phyloP scores from a whole-genome alignment of 306 rosid genomes.

The Cicer arietinum region DNA sequence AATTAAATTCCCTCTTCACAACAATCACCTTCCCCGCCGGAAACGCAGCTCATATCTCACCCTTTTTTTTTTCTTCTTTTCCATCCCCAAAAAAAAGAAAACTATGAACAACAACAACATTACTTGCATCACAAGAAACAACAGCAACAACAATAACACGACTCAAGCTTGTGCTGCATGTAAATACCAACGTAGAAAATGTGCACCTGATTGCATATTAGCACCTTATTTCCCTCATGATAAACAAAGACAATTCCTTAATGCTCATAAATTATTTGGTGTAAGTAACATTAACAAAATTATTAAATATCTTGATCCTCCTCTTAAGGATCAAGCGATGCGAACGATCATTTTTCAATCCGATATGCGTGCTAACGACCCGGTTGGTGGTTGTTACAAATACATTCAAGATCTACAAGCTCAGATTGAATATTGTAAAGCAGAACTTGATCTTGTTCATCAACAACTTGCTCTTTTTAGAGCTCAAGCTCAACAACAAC shows the following conservation, averaged over 20 bases:
- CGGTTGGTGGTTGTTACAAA: conserved; percentile 81
- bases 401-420: conserved; percentile 63
- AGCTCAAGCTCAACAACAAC: conserved; percentile 47
- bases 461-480: conserved; percentile 71
- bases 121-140: conserved; percentile 3
- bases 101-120: conserved; percentile 43
- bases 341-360: conserved; percentile 73
- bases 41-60: conserved; percentile 71
- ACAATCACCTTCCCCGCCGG: conserved; percentile 67
- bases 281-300: conserved; percentile 81
- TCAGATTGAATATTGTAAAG: conserved; percentile 54
- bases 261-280: conserved; percentile 85
- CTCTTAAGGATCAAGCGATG: conserved; percentile 72
- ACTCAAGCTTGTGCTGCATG: conserved; percentile 95
- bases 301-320: conserved; percentile 58
- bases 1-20: conserved; percentile 33
- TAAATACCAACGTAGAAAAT: conserved; percentile 87
- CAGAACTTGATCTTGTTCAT: conserved; percentile 64
- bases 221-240: conserved; percentile 93
- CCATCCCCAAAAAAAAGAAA: background rate
- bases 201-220: conserved; percentile 84
- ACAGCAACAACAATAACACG: conserved; percentile 58
- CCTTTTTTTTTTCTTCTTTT: conserved; percentile 3
- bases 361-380: conserved; percentile 79
- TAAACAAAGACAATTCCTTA: conserved; percentile 70